A percentile compares a stretch with the other conserved stretches of the same genome.
Conservation (phyloP, 225 moss, liverwort and hornwort genomes). For the Straminergon stramineum region DNA sequence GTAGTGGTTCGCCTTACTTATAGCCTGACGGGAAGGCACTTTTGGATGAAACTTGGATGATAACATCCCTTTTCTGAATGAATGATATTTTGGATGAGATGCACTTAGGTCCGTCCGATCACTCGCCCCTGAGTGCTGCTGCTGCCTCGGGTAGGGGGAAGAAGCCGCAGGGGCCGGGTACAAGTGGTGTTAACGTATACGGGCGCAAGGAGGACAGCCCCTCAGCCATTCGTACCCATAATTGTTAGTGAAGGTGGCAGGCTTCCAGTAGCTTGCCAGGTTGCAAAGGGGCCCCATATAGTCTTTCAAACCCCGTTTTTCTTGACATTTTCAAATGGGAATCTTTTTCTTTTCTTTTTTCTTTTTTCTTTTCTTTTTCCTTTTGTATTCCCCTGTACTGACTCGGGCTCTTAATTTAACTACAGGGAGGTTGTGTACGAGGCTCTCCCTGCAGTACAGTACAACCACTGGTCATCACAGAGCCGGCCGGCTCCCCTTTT, state of each 20-base stretch:
- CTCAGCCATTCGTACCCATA: neutral
- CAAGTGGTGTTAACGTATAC: neutral
- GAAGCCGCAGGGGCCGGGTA: neutral
- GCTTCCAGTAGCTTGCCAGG: neutral
- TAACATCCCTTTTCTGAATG: too few relatives aligned
- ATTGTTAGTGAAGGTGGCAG: neutral
- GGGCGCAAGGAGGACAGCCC: neutral
- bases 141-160: neutral
- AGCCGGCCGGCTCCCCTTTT: neutral
- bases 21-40: too few relatives aligned
- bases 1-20: too few relatives aligned
- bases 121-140: neutral
- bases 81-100: neutral
- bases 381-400: neutral
- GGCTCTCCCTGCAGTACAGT: neutral
- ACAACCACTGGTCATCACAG: neutral
- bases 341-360: neutral
- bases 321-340: constrained; percentile 19
- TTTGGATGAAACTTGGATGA: neutral
- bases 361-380: neutral
- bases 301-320: neutral
- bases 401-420: neutral
- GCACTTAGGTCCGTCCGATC: too few relatives aligned
- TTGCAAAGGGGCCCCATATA: too few relatives aligned
- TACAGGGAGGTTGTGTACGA: neutral